Evolutionary conservation across 2,329 filamentous ascomycete genomes (phyloP).

Genomic region (Ambrosiella xylebori): DNA sequence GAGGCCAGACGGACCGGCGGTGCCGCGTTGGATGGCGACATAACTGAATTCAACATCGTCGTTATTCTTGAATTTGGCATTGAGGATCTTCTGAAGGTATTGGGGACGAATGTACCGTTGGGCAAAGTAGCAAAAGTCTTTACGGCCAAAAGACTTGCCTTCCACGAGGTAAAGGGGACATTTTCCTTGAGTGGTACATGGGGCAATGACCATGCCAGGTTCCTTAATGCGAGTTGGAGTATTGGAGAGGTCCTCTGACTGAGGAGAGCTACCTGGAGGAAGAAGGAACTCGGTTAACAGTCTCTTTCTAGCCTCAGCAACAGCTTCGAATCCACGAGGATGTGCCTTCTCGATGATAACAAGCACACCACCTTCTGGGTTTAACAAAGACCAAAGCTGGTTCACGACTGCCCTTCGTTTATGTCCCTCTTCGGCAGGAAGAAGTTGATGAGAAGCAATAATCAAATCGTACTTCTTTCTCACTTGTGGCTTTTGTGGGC

Average conservation of each 20-base stretch:
- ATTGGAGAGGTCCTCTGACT: constrained; percentile 12
- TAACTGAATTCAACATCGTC: constrained; percentile 89
- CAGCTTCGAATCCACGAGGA: constrained; percentile 77
- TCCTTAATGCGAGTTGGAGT: constrained; percentile 30
- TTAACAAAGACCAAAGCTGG: constrained; percentile 77
- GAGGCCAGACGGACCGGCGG: constrained; percentile 17
- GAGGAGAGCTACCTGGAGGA: constrained; percentile 22
- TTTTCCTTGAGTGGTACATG: constrained; percentile 72
- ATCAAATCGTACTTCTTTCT: constrained; percentile 80
- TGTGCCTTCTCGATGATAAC: constrained; percentile 83
- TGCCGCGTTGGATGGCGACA: constrained; percentile 65
- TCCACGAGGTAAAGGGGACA: constrained; percentile 77
- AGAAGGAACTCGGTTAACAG: constrained; percentile 61
- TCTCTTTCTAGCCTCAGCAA: constrained; percentile 67
- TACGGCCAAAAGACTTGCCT: constrained; percentile 55
- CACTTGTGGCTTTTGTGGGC: constrained; percentile 33
- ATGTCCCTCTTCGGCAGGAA: constrained; percentile 58
- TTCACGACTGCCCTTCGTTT: constrained; percentile 63
- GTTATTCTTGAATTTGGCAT: constrained; percentile 55
- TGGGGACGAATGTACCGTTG: constrained; percentile 75
- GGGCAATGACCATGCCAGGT: constrained; percentile 47
- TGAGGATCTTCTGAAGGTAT: constrained; percentile 64
- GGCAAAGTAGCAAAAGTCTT: constrained; percentile 79
- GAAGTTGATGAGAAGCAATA: constrained; percentile 70
- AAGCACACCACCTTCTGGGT: constrained; percentile 69